Base-by-base conservation (phyloP, 148 eudicot genomes). In the Persicaria maculosa region DNA sequence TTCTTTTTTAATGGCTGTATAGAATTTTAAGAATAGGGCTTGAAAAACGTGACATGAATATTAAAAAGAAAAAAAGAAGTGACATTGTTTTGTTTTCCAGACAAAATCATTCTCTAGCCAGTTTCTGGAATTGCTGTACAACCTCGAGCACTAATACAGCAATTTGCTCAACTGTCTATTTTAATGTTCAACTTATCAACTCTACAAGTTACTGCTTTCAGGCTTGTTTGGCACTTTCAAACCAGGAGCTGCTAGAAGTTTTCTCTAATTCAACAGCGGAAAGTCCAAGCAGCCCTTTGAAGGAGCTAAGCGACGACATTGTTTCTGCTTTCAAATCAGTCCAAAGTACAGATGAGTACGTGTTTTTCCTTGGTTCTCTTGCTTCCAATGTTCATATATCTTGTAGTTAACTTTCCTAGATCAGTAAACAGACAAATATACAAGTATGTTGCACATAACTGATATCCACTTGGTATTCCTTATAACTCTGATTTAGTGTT, bases 161-260 rank as follows among this genome's bases (percentile, higher is more conserved):
- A 73, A 40, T 55, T 20, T 36, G 14, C 16, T 73, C 57, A 36
- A 16, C 25, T 73, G 4, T 31, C 11, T 10, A 59, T 73, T 22
- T 72, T 73, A n/a, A 25, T 14, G 47, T 40, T 40, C 19, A 65
- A 65, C 45, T 65, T 43, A 65, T 0, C n/a, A 65, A 65, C 9
- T 65, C 43, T 15, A 64, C 16, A 50, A 50, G 9, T 73, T 20
- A 31, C 57, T 59, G 78, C 50, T 76, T 85, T 73, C 82, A 93
- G 98, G 97, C 97, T 80, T 89, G 82, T 82, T 47, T 91, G 83
- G 83, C 84, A 9, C 76, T 89, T 61, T 31, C 90, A 74, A 72
- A 77, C 59, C 81, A 83, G 67, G 71, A 79, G 73, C 79, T 79
- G 40, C 70, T 76, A 71, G 90, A 82, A 79, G 85, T 77, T 68